Base-by-base conservation (phyloP, 1,284 basidiomycete genomes). In the Tilletia caries region DNA sequence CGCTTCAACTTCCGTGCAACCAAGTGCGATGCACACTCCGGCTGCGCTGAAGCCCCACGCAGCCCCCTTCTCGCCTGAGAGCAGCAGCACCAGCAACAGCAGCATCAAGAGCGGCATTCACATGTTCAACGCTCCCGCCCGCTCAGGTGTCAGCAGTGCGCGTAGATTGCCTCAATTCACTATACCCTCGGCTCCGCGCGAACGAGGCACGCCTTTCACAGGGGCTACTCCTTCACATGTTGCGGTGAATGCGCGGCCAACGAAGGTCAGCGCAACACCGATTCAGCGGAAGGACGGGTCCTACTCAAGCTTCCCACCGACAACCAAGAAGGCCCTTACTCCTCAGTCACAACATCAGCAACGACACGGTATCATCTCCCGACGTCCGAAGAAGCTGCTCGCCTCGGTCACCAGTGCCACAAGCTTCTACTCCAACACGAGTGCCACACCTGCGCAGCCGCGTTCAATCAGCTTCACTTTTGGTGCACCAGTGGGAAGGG, bases 91-190 rank as follows among this genome's bases (percentile, higher is more conserved):
- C 0, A 62, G 58, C 32, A 34, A 62, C 58, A 62, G 58, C 58
- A 62, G 58, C 58, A 62, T 62, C 33, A 62, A 18, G 27, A 62
- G 58, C 58, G 58, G 58, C 29, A 62, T 62, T 34, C 58, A 62
- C 29, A 8, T n/a, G 0, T n/a, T 62, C 29, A 34, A 33, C 58
- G 48, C 48, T 8, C 48, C 48, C 8, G 18, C 48, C 8, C 48
- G 48, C 12, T 50, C 48, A 6, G 48, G 48, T 25, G 48, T 50
- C 13, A n/a, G 13, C 20, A n/a, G 48, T 50, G 48, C 48, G 48
- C 48, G 48, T 8, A 8, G 23, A 25, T 25, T 50, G 20, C 48
- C 48, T n/a, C 48, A 50, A 25, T 50, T n/a, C 48, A 50, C 6
- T 18, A 50, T 50, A 18, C 48, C 10, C 12, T 18, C 48, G 48